Evolutionary conservation across 441 rosid species (phyloP).

Genomic region (Erodium moschatum): DNA sequence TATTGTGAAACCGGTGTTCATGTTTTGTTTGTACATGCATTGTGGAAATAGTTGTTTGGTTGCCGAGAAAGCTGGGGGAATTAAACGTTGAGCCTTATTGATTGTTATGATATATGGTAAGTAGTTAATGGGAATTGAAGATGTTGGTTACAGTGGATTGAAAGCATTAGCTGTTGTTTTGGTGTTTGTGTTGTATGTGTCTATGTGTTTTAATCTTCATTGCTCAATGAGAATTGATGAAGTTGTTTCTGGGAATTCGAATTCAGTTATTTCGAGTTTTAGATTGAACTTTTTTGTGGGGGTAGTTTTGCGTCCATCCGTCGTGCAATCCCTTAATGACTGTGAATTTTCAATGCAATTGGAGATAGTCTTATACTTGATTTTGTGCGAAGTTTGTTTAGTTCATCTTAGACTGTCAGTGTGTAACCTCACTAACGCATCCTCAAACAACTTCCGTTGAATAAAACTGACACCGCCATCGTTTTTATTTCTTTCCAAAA

Average conservation of each 20-base stretch:
- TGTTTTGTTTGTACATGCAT: background rate
- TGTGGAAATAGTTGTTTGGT: slow-evolving; percentile 9
- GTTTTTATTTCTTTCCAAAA: too few relatives aligned
- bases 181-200: background rate
- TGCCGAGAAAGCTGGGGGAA: background rate
- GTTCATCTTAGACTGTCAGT: background rate
- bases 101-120: background rate
- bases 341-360: background rate
- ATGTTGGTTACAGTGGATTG: background rate
- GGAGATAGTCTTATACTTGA: background rate
- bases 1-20: background rate
- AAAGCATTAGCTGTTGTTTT: background rate
- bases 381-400: too few relatives aligned
- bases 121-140: background rate
- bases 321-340: background rate
- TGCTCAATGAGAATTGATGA: background rate
- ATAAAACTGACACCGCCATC: too few relatives aligned
- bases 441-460: too few relatives aligned
- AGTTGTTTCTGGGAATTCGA: background rate
- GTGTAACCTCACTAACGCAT: background rate
- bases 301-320: background rate
- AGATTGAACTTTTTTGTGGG: background rate
- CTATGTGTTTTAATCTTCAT: background rate
- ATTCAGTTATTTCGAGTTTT: background rate
- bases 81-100: background rate